Evolutionary conservation across 352 stramenopile genomes (phyloP).

Genomic region (Globisporangium canariense): DNA sequence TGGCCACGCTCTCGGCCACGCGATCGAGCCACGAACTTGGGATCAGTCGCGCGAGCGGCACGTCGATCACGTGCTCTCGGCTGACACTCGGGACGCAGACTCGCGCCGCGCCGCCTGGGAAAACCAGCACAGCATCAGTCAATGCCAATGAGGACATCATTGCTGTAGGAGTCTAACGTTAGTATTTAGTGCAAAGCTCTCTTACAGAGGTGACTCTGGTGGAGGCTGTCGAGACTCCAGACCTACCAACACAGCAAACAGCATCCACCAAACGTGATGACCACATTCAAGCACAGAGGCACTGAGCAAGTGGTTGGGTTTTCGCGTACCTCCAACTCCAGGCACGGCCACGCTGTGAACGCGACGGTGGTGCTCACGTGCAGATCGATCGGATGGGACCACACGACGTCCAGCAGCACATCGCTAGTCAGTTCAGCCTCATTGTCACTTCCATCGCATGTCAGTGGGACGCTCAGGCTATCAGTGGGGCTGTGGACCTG

Average conservation of each 20-base stretch:
- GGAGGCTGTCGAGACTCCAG: constrained; percentile 37
- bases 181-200: constrained; percentile 2
- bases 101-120: constrained; percentile 29
- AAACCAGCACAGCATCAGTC: too few relatives aligned
- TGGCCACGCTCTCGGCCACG: constrained; percentile 19
- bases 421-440: background rate
- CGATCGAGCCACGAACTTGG: constrained; percentile 17
- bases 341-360: constrained; percentile 32
- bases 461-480: constrained; percentile 14
- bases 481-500: constrained; percentile 31
- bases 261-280: background rate
- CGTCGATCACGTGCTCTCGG: constrained; percentile 43
- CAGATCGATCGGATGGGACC: constrained; percentile 52
- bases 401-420: constrained; percentile 34
- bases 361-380: constrained; percentile 27
- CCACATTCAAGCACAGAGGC: too few relatives aligned
- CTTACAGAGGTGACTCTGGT: constrained; percentile 39
- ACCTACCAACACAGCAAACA: constrained; percentile 11
- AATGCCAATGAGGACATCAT: background rate
- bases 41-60: constrained; percentile 26
- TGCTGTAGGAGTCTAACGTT: background rate
- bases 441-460: background rate
- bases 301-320: background rate
- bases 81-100: constrained; percentile 30
- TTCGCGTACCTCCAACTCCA: constrained; percentile 34